Percentiles rank a stretch among this genome's conserved stretches.
phyloP scores from a whole-genome alignment of 306 rosid genomes.

The Vigna angularis region DNA sequence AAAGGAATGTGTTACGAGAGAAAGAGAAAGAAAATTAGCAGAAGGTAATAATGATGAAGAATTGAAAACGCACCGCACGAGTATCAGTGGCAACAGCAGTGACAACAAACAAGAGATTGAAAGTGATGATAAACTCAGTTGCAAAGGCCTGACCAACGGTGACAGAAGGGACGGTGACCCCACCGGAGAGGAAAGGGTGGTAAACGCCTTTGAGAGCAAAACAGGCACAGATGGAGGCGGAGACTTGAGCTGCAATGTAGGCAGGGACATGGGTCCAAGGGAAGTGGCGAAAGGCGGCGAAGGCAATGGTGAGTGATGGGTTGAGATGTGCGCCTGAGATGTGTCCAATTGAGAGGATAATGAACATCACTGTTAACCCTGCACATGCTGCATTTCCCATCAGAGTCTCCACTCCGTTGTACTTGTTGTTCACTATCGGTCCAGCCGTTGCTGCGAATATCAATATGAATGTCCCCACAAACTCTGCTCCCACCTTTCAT shows the following conservation, averaged over 20 bases:
- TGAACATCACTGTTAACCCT: slow-evolving; percentile 83
- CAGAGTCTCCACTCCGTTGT: slow-evolving; percentile 68
- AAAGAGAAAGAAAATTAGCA: too few species aligned
- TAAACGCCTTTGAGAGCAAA: slow-evolving; percentile 79
- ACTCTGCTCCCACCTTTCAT: slow-evolving; percentile 86
- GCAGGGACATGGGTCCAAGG: slow-evolving; percentile 94
- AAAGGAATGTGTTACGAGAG: background rate
- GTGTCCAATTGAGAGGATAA: slow-evolving; percentile 91
- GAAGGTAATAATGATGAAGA: background rate
- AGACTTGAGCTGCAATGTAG: slow-evolving; percentile 79
- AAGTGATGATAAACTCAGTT: slow-evolving; percentile 84
- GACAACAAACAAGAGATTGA: slow-evolving; percentile 84
- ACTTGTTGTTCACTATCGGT: slow-evolving; percentile 90
- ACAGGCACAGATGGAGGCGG: slow-evolving; percentile 81
- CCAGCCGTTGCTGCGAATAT: slow-evolving; percentile 92
- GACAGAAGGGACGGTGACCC: slow-evolving; percentile 78
- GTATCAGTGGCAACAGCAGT: slow-evolving; percentile 97
- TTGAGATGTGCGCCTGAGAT: slow-evolving; percentile 95
- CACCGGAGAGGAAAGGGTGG: slow-evolving; percentile 82
- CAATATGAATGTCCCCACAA: slow-evolving; percentile 89
- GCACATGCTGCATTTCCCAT: slow-evolving; percentile 90
- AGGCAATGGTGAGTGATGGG: slow-evolving; percentile 92
- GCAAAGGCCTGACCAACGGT: slow-evolving; percentile 75
- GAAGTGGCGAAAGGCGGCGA: slow-evolving; percentile 81
- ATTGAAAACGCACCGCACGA: slow-evolving; percentile 62